These are phyloP conservation scores for Cyberlindnera mycetangii DNA, from an alignment of 805 yeast genomes.

Conservation along the genomic window DNA sequence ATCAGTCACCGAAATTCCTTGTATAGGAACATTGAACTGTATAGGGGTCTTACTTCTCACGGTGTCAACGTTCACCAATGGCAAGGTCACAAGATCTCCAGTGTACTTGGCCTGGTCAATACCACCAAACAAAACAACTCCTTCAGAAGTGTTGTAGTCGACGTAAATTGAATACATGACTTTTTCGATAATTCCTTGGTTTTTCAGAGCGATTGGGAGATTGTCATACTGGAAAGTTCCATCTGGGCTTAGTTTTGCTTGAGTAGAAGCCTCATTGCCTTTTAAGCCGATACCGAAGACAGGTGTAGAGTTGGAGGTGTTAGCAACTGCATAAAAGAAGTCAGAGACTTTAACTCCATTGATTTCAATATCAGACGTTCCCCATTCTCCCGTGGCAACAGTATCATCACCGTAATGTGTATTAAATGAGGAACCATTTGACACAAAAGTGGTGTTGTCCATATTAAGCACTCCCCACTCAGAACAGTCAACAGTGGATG, in stretches of 20 bases:
- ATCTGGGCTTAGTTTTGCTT: conserved; percentile 28
- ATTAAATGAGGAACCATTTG: conserved; percentile 25
- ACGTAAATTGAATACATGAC: conserved; percentile 58
- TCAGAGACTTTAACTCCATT: conserved; percentile 44
- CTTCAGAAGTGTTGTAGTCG: conserved; percentile 33
- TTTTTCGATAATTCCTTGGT: conserved; percentile 47
- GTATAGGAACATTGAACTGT: too few species aligned
- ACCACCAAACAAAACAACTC: conserved; percentile 62
- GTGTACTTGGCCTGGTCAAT: too few species aligned
- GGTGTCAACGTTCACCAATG: too few species aligned
- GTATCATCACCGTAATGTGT: conserved; percentile 49
- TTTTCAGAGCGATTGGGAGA: conserved; percentile 54
- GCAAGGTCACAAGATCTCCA: too few species aligned
- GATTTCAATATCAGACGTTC: conserved; percentile 54
- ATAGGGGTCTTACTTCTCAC: too few species aligned
- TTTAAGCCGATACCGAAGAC: conserved; percentile 55
- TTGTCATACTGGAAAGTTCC: conserved; percentile 43
- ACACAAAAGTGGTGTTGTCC: conserved; percentile 15
- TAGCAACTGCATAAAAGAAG: conserved; percentile 63
- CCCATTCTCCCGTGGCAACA: conserved; percentile 55
- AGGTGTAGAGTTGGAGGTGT: conserved; percentile 60
- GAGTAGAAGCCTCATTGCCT: too few species aligned
- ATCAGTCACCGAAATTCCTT: too few species aligned
- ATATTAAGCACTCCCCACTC: conserved; percentile 21
- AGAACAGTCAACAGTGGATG: conserved; percentile 4